Base-by-base conservation (phyloP, 2,329 filamentous ascomycete genomes). In the Mycosphaerella arachidis region DNA sequence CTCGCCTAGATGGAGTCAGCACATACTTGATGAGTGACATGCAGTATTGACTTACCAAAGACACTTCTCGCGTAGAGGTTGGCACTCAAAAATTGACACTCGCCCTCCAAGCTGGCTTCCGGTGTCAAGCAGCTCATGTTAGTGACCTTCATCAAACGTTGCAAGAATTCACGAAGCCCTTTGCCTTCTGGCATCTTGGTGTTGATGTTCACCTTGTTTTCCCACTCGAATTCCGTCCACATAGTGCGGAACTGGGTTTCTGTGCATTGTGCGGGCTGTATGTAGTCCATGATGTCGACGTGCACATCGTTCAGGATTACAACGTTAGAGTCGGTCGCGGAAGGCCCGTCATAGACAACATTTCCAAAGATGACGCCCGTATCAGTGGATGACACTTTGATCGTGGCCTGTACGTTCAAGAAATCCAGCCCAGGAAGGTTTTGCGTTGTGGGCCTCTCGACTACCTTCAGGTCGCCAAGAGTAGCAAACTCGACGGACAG, bases 221-320 rank as follows among this genome's bases (percentile, higher is more conserved):
- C 94, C 94, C 94, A 99, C 75, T 99, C 94, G 68, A 99, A 99
- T 74, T 99, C 94, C 40, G 94, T 99, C 94, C 94, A 99, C 94
- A 99, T 99, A n/a, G 91, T 96, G 61, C 94, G 86, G 87, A 99
- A 99, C 72, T 97, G 92, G 10, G 93, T 97, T 81, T 99, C 94
- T 4, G 91, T 94, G 82, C 94, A 99, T 16, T 92, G 88, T 6
- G 93, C 93, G 1, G 94, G 94, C 74, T 97, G 93, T 71, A 99
- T 99, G 79, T 99, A 99, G 78, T 99, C 94, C 94, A 99, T 99
- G 66, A 99, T 97, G 73, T 99, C 94, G 59, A 97, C 93, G 72
- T 99, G 94, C 31, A 99, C 86, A 74, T 99, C 94, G 73, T 97
- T 97, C 56, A 99, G 84, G 68, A 99, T 99, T 57, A 99, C 94